Percentiles rank a stretch among this genome's conserved stretches.
These are phyloP conservation scores for Clarireedia monteithiana DNA, from an alignment of 2,329 filamentous ascomycete species.

Conservation along the genomic window DNA sequence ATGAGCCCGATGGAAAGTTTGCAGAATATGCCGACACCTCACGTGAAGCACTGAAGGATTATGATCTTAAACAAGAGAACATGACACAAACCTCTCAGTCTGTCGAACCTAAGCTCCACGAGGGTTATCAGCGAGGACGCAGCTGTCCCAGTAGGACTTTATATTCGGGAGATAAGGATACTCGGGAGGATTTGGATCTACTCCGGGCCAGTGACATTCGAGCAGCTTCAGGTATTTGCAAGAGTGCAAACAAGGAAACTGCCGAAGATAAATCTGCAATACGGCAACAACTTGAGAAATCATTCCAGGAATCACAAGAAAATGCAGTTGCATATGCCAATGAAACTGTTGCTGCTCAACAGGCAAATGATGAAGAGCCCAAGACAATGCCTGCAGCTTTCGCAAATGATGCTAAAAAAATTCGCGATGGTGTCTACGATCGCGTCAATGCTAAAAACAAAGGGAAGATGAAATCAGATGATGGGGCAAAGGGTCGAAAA, in stretches of 20 bases:
- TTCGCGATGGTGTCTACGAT: constrained; percentile 15
- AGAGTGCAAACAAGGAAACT: constrained; percentile 11
- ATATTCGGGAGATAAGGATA: constrained; percentile 2
- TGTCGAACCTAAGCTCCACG: no score
- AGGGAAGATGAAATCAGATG: not conserved
- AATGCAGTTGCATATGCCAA: not conserved
- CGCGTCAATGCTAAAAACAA: constrained; percentile 14
- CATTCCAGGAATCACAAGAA: constrained; percentile 15
- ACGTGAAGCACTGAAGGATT: constrained; percentile 29
- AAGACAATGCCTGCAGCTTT: not conserved
- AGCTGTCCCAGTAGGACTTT: no score
- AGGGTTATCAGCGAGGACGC: no score
- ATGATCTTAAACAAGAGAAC: constrained; percentile 6
- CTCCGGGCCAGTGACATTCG: constrained; percentile 23
- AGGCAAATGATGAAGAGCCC: not conserved
- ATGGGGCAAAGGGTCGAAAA: constrained; percentile 1
- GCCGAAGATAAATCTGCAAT: constrained; percentile 20
- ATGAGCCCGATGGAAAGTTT: constrained; percentile 22
- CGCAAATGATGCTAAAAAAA: constrained; percentile 17
- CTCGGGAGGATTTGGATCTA: constrained; percentile 16
- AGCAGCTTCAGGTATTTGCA: constrained; percentile 17
- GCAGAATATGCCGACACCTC: constrained; percentile 24
- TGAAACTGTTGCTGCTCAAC: constrained; percentile 10
- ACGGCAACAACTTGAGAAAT: constrained; percentile 22
- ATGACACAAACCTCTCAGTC: not conserved